Base-by-base conservation (phyloP, 2,329 filamentous ascomycete species). In the Penicillium rolfsii region DNA sequence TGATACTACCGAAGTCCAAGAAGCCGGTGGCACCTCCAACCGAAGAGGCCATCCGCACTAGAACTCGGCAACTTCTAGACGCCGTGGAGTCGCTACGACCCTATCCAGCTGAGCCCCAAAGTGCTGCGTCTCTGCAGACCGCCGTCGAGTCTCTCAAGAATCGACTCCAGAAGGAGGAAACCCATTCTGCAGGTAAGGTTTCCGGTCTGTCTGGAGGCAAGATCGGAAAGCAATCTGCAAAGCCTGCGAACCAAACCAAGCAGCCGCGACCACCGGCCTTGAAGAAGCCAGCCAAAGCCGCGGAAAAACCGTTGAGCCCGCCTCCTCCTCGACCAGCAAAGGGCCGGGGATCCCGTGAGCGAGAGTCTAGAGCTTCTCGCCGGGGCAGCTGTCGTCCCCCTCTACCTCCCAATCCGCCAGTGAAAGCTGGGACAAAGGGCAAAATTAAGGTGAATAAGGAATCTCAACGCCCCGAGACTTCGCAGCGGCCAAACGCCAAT, bases 401-500 rank as follows among this genome's bases (percentile, higher is more conserved):
- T 14, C 22, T 22, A 1, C 41, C 7, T 26, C 43, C 12, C 6
- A 11, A 6, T 3, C 43, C 43, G 2, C 43, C 22, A 28, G 22
- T 5, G 24, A 24, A 26, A 16, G 9, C 12, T 5, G 24, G 28
- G 24, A 14, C 24, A 12, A 46, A 46, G 16, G 26, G 24, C 5
- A n/a, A 46, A 24, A 54, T 2, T 12, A 36, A 52, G 8, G 9
- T 11, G n/a, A 19, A 5, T 3, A 9, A 22, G 7, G 40, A 43
- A 8, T 4, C 19, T 19, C 8, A 19, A 11, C 19, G 40, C 8
- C 19, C 40, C 4, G 9, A 22, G n/a, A 50, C 16, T 14, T 4
- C 24, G 5, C 38, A 45, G 45, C 33, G 19, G 14, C 35, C 35
- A 0, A 67, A 67, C 24, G 63, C 68, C 4, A 71, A 73, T 40